A percentile compares a stretch with the other conserved stretches of the same genome.
Conservation (phyloP, 2,329 filamentous ascomycete species). For the Biscogniauxia sp. region DNA sequence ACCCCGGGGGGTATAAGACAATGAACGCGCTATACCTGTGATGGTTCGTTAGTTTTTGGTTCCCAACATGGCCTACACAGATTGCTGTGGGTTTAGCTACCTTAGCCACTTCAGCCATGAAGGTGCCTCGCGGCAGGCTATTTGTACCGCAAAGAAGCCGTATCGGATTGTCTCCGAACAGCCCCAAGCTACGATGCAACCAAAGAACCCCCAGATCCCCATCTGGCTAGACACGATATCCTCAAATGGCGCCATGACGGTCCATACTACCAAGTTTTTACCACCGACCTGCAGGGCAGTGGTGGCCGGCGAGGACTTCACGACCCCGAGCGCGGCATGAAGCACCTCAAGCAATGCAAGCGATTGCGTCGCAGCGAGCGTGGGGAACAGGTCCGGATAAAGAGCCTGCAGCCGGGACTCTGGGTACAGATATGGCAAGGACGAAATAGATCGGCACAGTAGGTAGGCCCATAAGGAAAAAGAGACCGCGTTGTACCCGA, state of each 20-base stretch:
- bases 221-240: constrained; percentile 27
- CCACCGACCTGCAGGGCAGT: constrained; percentile 66
- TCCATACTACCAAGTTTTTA: constrained; percentile 65
- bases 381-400: constrained; percentile 4
- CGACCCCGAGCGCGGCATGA: constrained; percentile 59
- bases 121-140: constrained; percentile 45
- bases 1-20: constrained; percentile 65
- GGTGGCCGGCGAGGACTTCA: constrained; percentile 61
- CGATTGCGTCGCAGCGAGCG: constrained; percentile 40
- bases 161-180: constrained; percentile 68
- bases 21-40: constrained; percentile 62
- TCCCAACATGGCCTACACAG: background rate
- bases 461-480: constrained; percentile 18
- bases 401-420: background rate
- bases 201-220: constrained; percentile 43
- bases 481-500: constrained; percentile 19
- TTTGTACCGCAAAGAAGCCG: constrained; percentile 61
- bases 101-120: constrained; percentile 57
- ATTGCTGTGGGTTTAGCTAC: constrained; percentile 6
- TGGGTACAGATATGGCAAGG: background rate
- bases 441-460: background rate
- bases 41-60: background rate
- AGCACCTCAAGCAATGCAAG: constrained; percentile 60
- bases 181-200: constrained; percentile 63
- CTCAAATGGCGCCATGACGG: constrained; percentile 53